phyloP scores from a whole-genome alignment of 1,139 yeast genomes.

The Taphrina pruni region DNA sequence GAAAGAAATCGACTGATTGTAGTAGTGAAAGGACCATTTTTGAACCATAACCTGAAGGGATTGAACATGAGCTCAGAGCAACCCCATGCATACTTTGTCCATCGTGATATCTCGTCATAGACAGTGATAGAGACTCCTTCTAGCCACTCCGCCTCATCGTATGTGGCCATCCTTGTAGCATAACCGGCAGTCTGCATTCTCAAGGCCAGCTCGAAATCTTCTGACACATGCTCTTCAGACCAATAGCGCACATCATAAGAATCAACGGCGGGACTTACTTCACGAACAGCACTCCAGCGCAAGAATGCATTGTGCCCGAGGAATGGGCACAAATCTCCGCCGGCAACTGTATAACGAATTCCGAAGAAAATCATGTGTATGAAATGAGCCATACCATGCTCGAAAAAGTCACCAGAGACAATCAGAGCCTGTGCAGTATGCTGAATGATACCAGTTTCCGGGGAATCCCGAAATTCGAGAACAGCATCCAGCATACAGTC shows the following conservation, averaged over 20 bases:
- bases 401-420: slow-evolving; percentile 44
- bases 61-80: slow-evolving; percentile 44
- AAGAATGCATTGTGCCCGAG: slow-evolving; percentile 45
- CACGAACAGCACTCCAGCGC: slow-evolving; percentile 43
- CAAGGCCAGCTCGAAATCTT: slow-evolving; percentile 45
- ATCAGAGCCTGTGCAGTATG: slow-evolving; percentile 44
- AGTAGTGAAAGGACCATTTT: slow-evolving; percentile 42
- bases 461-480: slow-evolving; percentile 44
- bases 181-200: slow-evolving; percentile 44
- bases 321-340: slow-evolving; percentile 45
- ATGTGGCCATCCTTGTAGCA: slow-evolving; percentile 42
- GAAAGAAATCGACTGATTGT: slow-evolving; percentile 41
- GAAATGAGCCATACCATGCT: slow-evolving; percentile 45
- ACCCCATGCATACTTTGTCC: slow-evolving; percentile 45
- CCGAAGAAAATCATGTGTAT: slow-evolving; percentile 45
- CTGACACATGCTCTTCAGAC: slow-evolving; percentile 45
- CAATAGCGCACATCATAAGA: slow-evolving; percentile 40
- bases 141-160: slow-evolving; percentile 41
- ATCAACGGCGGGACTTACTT: slow-evolving; percentile 22
- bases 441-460: slow-evolving; percentile 45
- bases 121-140: slow-evolving; percentile 46
- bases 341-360: slow-evolving; percentile 44
- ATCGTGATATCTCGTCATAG: slow-evolving; percentile 45
- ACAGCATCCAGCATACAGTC: slow-evolving; percentile 45
- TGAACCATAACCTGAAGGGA: slow-evolving; percentile 43